These are phyloP conservation scores for Vanrija sp. DNA, from an alignment of 1,284 basidiomycete genomes.

Conservation along the genomic window DNA sequence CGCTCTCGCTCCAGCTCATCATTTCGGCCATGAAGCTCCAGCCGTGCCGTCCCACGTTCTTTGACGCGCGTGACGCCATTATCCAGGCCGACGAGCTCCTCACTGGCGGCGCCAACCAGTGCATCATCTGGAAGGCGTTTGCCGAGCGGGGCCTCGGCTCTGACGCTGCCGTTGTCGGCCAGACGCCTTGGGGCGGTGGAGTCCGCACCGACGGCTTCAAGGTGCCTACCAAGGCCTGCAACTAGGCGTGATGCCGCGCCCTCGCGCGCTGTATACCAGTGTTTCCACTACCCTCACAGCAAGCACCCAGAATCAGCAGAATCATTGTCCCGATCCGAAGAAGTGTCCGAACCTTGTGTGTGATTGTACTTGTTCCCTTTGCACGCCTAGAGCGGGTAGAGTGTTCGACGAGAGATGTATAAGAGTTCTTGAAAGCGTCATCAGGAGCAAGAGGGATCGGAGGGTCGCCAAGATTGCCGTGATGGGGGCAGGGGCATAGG, in stretches of 20 bases:
- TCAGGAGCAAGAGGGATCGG: too few species aligned
- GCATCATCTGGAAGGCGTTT: slow-evolving; percentile 84
- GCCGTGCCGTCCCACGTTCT: slow-evolving; percentile 85
- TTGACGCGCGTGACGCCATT: slow-evolving; percentile 87
- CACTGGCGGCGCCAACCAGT: slow-evolving; percentile 88
- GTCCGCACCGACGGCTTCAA: slow-evolving; percentile 52
- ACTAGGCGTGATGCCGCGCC: slow-evolving; percentile 7
- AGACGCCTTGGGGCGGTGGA: slow-evolving; percentile 94
- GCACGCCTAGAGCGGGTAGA: slow-evolving; percentile 1
- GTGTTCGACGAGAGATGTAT: neutral
- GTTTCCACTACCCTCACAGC: neutral
- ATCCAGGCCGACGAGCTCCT: slow-evolving; percentile 86
- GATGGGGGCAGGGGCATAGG: too few species aligned
- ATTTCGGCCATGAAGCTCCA: slow-evolving; percentile 92
- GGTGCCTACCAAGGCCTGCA: slow-evolving; percentile 49
- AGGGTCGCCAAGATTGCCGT: too few species aligned
- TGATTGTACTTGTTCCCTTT: neutral
- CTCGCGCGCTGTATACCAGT: neutral
- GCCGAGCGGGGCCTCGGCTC: slow-evolving; percentile 72
- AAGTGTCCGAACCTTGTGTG: neutral
- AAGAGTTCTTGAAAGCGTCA: too few species aligned
- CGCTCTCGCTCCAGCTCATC: slow-evolving; percentile 79
- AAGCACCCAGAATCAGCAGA: neutral
- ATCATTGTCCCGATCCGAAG: neutral
- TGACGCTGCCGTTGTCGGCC: slow-evolving; percentile 67